phyloP scores from a whole-genome alignment of 805 yeast species.

The Naumovozyma dairenensis region DNA sequence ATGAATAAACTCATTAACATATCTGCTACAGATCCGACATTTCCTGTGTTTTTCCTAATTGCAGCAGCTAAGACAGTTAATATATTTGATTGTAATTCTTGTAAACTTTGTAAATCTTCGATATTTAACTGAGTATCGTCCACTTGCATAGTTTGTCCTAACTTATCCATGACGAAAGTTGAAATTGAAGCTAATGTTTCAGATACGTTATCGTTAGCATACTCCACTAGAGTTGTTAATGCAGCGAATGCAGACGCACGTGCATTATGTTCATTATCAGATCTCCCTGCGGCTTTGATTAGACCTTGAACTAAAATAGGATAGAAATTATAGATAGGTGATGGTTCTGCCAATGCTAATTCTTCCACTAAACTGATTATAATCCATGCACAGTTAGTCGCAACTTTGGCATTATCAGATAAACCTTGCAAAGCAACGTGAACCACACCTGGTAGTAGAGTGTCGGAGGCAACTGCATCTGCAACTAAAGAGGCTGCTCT shows the following conservation, averaged over 20 bases:
- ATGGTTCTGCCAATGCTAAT: constrained; percentile 39
- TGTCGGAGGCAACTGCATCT: constrained; percentile 58
- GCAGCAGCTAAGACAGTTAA: constrained; percentile 72
- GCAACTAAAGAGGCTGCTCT: constrained; percentile 83
- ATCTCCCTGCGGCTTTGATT: constrained; percentile 55
- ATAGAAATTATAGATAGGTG: constrained; percentile 68
- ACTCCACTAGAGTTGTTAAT: constrained; percentile 67
- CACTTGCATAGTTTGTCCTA: constrained; percentile 58
- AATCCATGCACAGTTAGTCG: constrained; percentile 98
- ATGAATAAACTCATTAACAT: constrained; percentile 75
- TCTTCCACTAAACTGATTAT: constrained; percentile 86
- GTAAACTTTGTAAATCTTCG: constrained; percentile 70
- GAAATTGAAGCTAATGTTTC: constrained; percentile 65
- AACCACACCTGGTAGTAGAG: constrained; percentile 61
- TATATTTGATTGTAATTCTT: constrained; percentile 78
- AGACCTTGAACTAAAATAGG: constrained; percentile 58
- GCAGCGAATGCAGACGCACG: constrained; percentile 98
- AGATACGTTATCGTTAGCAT: constrained; percentile 61
- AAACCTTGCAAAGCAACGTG: constrained; percentile 72
- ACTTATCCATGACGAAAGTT: constrained; percentile 57
- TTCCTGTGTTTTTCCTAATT: constrained; percentile 67
- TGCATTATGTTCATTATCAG: constrained; percentile 77
- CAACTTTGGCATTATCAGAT: constrained; percentile 82
- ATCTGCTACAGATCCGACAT: constrained; percentile 64
- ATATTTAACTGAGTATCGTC: constrained; percentile 47